Percentiles rank a stretch among this genome's conserved stretches.
Evolutionary conservation across 202 grass and related monocot genomes (phyloP).

Genomic region (Zizania palustris): DNA sequence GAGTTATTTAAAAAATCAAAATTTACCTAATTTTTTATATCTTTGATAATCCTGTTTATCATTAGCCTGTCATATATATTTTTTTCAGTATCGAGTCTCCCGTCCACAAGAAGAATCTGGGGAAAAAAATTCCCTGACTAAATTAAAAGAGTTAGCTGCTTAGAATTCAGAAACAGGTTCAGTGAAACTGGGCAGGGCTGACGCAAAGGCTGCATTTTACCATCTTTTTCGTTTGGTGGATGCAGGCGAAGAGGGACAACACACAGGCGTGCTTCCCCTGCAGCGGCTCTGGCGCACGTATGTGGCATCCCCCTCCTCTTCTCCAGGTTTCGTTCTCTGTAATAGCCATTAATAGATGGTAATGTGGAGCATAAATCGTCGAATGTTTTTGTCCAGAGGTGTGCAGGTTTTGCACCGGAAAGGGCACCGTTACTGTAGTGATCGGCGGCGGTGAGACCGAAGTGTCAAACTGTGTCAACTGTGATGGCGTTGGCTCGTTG

Average conservation of each 20-base stretch:
- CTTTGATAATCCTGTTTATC: no score
- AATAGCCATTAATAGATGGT: not conserved
- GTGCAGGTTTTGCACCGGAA: conserved; percentile 88
- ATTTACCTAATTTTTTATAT: no score
- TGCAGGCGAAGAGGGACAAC: conserved; percentile 93
- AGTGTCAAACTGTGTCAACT: conserved; percentile 86
- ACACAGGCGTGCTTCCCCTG: conserved; percentile 95
- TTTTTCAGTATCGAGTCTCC: no score
- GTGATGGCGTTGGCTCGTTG: conserved; percentile 75
- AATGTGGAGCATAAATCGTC: conserved; percentile 46
- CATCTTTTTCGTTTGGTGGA: not conserved
- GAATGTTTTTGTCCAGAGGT: conserved; percentile 68
- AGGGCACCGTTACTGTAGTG: conserved; percentile 68
- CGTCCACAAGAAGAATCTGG: no score
- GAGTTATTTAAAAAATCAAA: no score
- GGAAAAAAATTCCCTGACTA: no score
- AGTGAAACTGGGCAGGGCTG: conserved; percentile 17
- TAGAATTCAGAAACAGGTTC: not conserved
- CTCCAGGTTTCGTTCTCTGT: not conserved
- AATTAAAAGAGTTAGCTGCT: not conserved
- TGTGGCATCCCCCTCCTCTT: conserved; percentile 28
- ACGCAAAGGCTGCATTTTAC: not conserved
- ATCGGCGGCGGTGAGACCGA: conserved; percentile 77
- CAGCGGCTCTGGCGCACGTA: conserved; percentile 88
- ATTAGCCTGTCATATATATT: no score